Conservation (phyloP, 2,329 filamentous ascomycete species). For the Hypoxylon sp. region DNA sequence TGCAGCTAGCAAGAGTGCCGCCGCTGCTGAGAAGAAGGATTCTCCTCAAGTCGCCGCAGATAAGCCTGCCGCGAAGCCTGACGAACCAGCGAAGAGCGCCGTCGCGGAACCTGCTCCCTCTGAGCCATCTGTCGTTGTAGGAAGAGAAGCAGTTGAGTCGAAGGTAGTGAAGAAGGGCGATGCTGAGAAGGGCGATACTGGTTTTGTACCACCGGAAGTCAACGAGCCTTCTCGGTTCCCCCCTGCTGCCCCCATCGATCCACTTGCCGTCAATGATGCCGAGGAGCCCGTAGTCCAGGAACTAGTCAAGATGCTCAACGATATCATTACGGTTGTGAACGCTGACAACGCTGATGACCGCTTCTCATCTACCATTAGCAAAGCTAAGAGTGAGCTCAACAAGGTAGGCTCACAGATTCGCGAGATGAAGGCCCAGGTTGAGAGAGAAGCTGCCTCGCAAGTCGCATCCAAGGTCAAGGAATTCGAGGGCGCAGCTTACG, state of each 20-base stretch:
- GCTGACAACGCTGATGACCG: conserved; percentile 82
- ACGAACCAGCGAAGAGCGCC: conserved; percentile 50
- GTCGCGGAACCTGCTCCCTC: conserved; percentile 30
- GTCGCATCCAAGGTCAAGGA: conserved; percentile 78
- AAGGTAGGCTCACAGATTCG: conserved; percentile 84
- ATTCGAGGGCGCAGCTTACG: conserved; percentile 87
- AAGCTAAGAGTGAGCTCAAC: conserved; percentile 86
- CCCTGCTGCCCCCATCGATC: conserved; percentile 78
- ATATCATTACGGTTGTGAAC: conserved; percentile 93
- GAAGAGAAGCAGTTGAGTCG: conserved; percentile 22
- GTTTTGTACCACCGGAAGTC: conserved; percentile 70
- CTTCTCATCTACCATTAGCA: conserved; percentile 81
- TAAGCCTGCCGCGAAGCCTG: conserved; percentile 49
- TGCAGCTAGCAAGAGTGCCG: conserved; percentile 48
- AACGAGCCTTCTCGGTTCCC: conserved; percentile 74
- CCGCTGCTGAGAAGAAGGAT: conserved; percentile 39
- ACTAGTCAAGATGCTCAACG: conserved; percentile 93
- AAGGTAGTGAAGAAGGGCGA: conserved; percentile 50
- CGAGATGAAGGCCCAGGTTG: conserved; percentile 75
- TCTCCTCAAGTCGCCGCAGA: conserved; percentile 49
- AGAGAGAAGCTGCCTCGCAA: conserved; percentile 79
- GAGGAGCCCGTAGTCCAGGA: conserved; percentile 92
- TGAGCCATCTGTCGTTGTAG: conserved; percentile 36
- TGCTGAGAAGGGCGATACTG: conserved; percentile 50
- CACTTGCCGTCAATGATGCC: conserved; percentile 79